phyloP scores from a whole-genome alignment of 2,329 filamentous ascomycete species.

The Fusarium incarnatum region DNA sequence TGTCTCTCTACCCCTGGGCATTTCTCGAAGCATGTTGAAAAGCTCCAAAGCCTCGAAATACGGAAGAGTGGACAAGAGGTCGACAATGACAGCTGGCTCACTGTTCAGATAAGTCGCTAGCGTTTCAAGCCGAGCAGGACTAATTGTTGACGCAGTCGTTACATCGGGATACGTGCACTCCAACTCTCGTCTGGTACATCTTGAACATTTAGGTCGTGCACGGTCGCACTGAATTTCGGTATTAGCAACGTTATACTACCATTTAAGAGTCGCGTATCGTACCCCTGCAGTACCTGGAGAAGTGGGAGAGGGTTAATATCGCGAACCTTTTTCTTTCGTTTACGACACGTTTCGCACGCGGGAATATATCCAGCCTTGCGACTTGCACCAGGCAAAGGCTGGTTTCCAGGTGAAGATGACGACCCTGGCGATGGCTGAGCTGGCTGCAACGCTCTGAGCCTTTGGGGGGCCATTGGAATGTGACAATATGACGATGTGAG shows the following conservation, averaged over 20 bases:
- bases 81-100: fast-evolving
- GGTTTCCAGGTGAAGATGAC: neutral
- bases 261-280: neutral
- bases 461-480: neutral
- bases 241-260: neutral
- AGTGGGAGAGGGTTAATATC: neutral
- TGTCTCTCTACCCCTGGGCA: neutral
- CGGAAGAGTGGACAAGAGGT: neutral
- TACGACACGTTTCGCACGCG: neutral
- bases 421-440: neutral
- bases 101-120: neutral
- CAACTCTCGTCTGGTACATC: neutral
- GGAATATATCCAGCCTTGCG: neutral
- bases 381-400: fast-evolving
- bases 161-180: neutral
- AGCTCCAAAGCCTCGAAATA: neutral
- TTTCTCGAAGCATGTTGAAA: neutral
- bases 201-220: neutral
- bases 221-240: neutral
- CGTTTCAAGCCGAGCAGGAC: neutral
- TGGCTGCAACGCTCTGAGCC: neutral
- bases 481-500: too few species aligned
- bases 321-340: conserved; percentile 1
- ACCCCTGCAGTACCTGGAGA: neutral
- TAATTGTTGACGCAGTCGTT: fast-evolving